phyloP scores from a whole-genome alignment of 2,329 filamentous ascomycete genomes.

The Coniella vitis region DNA sequence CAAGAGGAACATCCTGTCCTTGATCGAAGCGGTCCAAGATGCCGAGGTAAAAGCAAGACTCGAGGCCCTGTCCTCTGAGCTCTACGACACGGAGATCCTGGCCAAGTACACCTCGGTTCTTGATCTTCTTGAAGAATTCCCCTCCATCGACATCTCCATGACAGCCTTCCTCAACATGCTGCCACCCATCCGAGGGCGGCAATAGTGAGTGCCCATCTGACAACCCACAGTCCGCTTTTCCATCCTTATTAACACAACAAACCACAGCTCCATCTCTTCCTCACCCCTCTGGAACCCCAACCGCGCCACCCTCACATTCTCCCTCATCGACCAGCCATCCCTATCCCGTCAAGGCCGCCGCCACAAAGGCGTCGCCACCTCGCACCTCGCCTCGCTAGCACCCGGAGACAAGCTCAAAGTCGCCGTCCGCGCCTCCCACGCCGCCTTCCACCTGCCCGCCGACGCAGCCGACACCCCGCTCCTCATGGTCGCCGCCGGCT shows the following conservation, averaged over 20 bases:
- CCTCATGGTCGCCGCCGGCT: conserved; percentile 44
- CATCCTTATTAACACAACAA: no score
- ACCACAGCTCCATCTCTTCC: no score
- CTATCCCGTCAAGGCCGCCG: no score
- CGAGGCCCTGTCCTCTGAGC: neutral
- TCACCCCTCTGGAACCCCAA: no score
- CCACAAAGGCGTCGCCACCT: no score
- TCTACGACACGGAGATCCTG: neutral
- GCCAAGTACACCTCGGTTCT: neutral
- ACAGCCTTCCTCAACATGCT: neutral
- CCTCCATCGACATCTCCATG: neutral
- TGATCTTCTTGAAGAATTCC: neutral
- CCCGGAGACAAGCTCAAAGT: no score
- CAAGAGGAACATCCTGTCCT: neutral
- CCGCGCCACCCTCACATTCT: no score
- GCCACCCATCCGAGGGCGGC: neutral
- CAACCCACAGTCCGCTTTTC: no score
- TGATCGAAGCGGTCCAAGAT: neutral
- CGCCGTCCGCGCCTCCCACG: neutral
- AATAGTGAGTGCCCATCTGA: no score
- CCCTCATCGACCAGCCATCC: no score
- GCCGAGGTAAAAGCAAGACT: neutral
- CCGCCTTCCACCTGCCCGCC: conserved; percentile 36
- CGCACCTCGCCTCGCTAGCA: no score
- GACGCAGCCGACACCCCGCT: conserved; percentile 33